Evolutionary conservation across 208 protist genomes (phyloP).

Genomic region (Wallacemonas sp.): DNA sequence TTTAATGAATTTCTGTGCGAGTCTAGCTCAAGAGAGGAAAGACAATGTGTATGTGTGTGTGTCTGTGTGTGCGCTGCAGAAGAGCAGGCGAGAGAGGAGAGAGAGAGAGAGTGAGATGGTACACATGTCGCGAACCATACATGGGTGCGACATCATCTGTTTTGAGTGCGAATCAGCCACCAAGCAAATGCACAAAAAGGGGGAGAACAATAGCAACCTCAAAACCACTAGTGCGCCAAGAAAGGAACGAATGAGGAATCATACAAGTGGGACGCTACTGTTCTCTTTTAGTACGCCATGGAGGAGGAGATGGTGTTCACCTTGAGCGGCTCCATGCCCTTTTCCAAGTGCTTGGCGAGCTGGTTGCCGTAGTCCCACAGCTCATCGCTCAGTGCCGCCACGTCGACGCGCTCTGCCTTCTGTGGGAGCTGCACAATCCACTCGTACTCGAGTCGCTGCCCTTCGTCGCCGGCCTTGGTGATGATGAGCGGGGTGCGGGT

Average conservation of each 20-base stretch:
- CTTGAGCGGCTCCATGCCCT: conserved; percentile 83
- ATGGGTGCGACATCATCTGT: too few relatives aligned
- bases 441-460: conserved; percentile 89
- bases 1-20: not conserved
- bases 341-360: conserved; percentile 66
- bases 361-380: conserved; percentile 77
- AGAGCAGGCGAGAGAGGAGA: too few relatives aligned
- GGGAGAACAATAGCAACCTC: too few relatives aligned
- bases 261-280: too few relatives aligned
- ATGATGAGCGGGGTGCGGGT: conserved; percentile 91
- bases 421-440: conserved; percentile 82
- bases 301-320: conserved; percentile 76
- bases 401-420: conserved; percentile 68
- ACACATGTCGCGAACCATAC: too few relatives aligned
- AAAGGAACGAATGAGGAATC: too few relatives aligned
- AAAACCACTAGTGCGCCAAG: too few relatives aligned
- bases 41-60: too few relatives aligned
- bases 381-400: conserved; percentile 60
- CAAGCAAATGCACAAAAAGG: too few relatives aligned
- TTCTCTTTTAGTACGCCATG: conserved; percentile 49
- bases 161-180: too few relatives aligned
- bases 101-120: too few relatives aligned
- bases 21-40: not conserved
- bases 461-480: conserved; percentile 78
- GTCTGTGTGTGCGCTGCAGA: too few relatives aligned